phyloP scores from a whole-genome alignment of 2,329 filamentous ascomycete species.

The Alternaria viburni region DNA sequence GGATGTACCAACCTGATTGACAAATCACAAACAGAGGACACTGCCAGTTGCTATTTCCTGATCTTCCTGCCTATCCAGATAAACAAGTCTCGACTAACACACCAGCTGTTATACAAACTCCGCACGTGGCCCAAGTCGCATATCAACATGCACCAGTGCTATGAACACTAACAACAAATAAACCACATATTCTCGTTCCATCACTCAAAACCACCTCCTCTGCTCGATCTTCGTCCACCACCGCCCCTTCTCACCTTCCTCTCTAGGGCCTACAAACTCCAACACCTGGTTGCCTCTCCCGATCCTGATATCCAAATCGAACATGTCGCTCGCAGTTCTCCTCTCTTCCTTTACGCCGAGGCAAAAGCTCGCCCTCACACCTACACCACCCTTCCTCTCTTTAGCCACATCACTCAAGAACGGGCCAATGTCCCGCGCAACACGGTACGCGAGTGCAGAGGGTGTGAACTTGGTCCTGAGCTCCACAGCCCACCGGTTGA shows the following conservation, averaged over 20 bases:
- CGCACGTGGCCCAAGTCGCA: background rate
- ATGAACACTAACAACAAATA: background rate
- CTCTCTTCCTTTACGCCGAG: conserved; percentile 42
- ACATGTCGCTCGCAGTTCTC: conserved; percentile 48
- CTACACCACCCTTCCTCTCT: conserved; percentile 48
- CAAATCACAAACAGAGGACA: background rate
- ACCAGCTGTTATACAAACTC: background rate
- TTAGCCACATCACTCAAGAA: conserved; percentile 52
- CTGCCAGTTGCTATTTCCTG: background rate
- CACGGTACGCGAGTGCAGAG: conserved; percentile 49
- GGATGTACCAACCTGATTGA: background rate
- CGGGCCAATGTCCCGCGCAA: conserved; percentile 50
- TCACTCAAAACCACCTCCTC: conserved; percentile 53
- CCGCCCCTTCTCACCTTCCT: conserved; percentile 51
- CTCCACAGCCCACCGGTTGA: conserved; percentile 51
- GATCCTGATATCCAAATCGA: conserved; percentile 54
- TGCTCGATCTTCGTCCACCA: conserved; percentile 52
- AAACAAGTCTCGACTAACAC: background rate
- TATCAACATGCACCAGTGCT: background rate
- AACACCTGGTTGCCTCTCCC: conserved; percentile 49
- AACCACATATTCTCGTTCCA: background rate
- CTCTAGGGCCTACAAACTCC: conserved; percentile 52
- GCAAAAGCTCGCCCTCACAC: conserved; percentile 55
- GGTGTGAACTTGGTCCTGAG: conserved; percentile 51
- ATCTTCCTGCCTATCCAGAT: background rate